These are phyloP conservation scores for Nitzschia sp. DNA, from an alignment of 108 stramenopile species.

Conservation along the genomic window DNA sequence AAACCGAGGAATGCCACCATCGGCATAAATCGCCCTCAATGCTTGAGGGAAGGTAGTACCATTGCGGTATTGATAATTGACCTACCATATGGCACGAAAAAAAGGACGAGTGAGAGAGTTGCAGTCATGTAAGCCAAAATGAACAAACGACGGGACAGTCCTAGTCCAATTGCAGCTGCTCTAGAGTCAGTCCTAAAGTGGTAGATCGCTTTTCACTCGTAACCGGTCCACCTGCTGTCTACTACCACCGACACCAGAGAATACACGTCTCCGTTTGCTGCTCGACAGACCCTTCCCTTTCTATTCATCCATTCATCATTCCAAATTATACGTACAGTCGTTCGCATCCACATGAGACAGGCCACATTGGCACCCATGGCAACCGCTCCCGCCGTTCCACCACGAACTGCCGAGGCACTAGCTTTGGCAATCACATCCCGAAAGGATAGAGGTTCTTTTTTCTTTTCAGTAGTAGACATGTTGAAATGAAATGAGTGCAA, in stretches of 20 bases:
- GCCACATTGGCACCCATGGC: conserved; percentile 92
- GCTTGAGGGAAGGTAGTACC: conserved; percentile 91
- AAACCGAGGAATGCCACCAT: conserved; percentile 96
- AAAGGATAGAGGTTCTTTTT: conserved; percentile 40
- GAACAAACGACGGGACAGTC: not conserved
- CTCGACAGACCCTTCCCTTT: no score
- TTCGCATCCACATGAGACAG: conserved; percentile 86
- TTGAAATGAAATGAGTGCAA: no score
- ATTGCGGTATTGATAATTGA: conserved; percentile 99
- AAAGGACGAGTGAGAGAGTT: not conserved
- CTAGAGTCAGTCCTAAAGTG: no score
- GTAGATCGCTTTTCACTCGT: no score
- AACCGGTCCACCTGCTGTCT: no score
- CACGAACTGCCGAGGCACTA: conserved; percentile 66
- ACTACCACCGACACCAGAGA: no score
- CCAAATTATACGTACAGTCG: conserved; percentile 57
- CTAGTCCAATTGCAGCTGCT: no score
- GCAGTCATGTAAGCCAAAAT: no score
- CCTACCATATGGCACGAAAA: conserved; percentile 35
- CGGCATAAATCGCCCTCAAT: conserved; percentile 88
- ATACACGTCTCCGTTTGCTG: no score
- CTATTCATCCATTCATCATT: no score
- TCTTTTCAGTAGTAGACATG: not conserved
- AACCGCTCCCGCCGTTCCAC: conserved; percentile 82
- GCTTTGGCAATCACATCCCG: conserved; percentile 74